Evolutionary conservation across 768 basidiomycete species (phyloP).

Genomic region (Suillus subluteus): DNA sequence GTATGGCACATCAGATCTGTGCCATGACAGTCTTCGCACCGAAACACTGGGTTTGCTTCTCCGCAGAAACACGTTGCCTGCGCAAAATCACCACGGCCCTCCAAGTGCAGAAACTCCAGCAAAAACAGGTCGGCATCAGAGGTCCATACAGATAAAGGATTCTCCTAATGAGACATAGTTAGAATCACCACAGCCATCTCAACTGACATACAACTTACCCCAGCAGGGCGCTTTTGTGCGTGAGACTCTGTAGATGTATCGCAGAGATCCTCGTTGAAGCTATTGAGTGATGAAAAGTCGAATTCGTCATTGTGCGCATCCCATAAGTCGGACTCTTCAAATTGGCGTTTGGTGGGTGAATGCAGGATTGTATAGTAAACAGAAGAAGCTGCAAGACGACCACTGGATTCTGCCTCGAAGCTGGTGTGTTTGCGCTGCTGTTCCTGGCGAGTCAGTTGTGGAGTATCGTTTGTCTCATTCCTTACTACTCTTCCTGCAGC

Average conservation of each 20-base stretch:
- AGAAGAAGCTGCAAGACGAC: background rate
- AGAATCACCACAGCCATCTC: background rate
- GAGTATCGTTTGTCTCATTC: background rate
- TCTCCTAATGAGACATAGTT: background rate
- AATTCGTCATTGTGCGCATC: background rate
- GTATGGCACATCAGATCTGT: background rate
- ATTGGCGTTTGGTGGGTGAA: background rate
- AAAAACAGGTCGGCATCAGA: background rate
- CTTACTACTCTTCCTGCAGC: background rate
- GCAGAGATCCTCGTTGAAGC: background rate
- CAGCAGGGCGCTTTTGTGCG: background rate
- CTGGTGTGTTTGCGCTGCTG: background rate
- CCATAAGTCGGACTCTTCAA: background rate
- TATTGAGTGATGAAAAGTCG: background rate
- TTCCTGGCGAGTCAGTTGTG: background rate
- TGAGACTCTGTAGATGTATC: background rate
- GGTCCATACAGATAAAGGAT: background rate
- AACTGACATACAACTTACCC: background rate
- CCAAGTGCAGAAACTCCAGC: background rate
- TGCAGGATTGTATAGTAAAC: background rate
- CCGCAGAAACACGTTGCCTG: background rate
- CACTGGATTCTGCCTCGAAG: background rate
- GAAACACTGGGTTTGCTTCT: background rate
- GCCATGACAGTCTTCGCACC: background rate
- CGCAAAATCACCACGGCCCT: background rate